phyloP scores from a whole-genome alignment of 257 asterid genomes.

The Anisodus tanguticus region DNA sequence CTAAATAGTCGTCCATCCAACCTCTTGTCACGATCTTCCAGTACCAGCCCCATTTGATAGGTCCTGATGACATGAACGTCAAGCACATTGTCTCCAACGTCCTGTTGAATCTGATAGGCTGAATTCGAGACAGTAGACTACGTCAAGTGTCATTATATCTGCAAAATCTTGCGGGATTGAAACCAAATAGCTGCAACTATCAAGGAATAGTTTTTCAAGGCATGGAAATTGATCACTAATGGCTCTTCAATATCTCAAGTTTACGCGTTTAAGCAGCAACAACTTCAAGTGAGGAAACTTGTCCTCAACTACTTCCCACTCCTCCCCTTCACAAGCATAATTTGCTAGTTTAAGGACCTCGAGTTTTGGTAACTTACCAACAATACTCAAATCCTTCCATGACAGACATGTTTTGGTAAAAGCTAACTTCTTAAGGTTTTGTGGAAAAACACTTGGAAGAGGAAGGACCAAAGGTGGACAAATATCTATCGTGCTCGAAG shows the following conservation, averaged over 20 bases:
- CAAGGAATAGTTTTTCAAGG: constrained; percentile 33
- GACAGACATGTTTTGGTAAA: not conserved
- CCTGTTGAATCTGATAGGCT: constrained; percentile 40
- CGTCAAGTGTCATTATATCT: constrained; percentile 35
- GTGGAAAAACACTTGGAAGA: constrained; percentile 33
- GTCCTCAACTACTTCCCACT: not conserved
- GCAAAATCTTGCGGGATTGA: constrained; percentile 41
- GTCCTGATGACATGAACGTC: too few relatives aligned
- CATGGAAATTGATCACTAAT: constrained; percentile 32
- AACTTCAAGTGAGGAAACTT: not conserved
- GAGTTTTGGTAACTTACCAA: not conserved
- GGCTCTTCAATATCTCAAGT: not conserved
- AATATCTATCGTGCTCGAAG: too few relatives aligned
- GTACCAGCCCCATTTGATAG: too few relatives aligned
- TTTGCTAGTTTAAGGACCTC: not conserved
- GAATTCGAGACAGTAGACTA: constrained; percentile 32
- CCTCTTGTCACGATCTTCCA: too few relatives aligned
- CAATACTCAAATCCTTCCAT: not conserved
- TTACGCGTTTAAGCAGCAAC: not conserved
- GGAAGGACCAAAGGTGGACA: not conserved
- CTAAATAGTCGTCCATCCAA: too few relatives aligned
- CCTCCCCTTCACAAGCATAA: not conserved
- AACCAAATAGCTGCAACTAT: constrained; percentile 21
- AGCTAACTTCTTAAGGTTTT: not conserved
- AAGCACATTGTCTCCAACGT: constrained; percentile 22